A percentile compares a stretch with the other conserved stretches of the same genome.
Conservation (phyloP, 768 basidiomycete species). For the Lentinula guzmanii region DNA sequence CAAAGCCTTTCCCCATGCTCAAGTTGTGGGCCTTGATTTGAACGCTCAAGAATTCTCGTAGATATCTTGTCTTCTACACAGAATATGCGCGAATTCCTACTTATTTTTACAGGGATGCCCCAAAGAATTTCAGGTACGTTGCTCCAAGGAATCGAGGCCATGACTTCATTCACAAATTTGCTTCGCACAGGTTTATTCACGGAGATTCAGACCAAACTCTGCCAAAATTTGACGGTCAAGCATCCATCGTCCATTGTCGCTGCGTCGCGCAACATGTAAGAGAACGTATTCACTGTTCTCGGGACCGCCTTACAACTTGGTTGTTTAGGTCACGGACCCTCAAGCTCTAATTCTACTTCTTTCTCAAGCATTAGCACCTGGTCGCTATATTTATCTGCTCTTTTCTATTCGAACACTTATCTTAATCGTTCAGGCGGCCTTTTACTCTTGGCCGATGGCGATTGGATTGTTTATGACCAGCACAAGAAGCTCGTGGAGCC, state of each 20-base stretch:
- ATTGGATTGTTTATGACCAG: constrained; percentile 14
- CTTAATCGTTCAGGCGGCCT: constrained; percentile 12
- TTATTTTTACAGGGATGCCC: constrained; percentile 5
- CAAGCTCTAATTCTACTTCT: constrained; percentile 10
- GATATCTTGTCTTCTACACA: background rate
- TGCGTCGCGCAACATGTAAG: constrained; percentile 20
- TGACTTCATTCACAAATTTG: background rate
- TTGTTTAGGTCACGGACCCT: constrained; percentile 12
- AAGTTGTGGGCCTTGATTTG: constrained; percentile 21
- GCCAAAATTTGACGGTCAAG: constrained; percentile 13
- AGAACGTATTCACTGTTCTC: background rate
- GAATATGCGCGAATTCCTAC: background rate
- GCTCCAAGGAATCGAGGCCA: background rate
- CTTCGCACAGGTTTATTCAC: constrained; percentile 15
- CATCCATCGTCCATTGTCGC: constrained; percentile 22
- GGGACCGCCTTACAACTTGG: background rate
- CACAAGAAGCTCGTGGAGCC: constrained; percentile 12
- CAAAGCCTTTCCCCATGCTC: constrained; percentile 13
- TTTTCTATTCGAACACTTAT: background rate
- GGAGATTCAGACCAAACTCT: constrained; percentile 16
- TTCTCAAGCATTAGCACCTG: constrained; percentile 15
- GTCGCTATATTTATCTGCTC: background rate
- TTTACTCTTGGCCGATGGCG: constrained; percentile 17
- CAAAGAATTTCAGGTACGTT: constrained; percentile 9
- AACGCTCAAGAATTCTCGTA: constrained; percentile 12